phyloP scores from a whole-genome alignment of 768 basidiomycete genomes.

The Collybiopsis luxurians region DNA sequence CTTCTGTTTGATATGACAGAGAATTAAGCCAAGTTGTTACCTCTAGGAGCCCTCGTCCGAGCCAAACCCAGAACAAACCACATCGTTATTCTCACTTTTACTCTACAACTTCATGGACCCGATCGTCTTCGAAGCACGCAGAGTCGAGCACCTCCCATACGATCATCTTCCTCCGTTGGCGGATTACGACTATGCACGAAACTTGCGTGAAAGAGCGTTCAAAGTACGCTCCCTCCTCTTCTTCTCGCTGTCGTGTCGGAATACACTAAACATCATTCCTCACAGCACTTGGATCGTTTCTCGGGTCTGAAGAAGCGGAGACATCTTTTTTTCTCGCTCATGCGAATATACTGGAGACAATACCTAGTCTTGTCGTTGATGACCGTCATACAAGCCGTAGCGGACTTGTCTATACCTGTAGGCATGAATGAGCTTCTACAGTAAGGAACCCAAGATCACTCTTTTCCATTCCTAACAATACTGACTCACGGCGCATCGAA shows the following conservation, averaged over 20 bases:
- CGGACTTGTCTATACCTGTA: background rate
- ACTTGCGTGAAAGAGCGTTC: constrained; percentile 3
- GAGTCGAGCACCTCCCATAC: constrained; percentile 15
- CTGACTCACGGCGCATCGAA: constrained; percentile 13
- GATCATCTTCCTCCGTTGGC: constrained; percentile 30
- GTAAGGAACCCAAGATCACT: too few relatives aligned
- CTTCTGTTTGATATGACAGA: background rate
- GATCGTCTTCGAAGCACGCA: constrained; percentile 14
- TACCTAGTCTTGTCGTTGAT: background rate
- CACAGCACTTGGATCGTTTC: constrained; percentile 1
- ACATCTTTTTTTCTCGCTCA: constrained; percentile 1
- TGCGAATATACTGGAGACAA: constrained; percentile 1
- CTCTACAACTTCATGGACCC: constrained; percentile 33
- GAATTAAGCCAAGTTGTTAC: background rate
- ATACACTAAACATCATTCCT: background rate
- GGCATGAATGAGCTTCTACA: constrained; percentile 9
- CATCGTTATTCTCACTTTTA: constrained; percentile 28
- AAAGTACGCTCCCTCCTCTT: background rate
- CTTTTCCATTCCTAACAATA: background rate
- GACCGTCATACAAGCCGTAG: background rate
- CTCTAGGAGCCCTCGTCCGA: constrained; percentile 1
- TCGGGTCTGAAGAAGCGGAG: background rate
- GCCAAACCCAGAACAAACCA: constrained; percentile 32
- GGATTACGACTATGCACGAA: constrained; percentile 19
- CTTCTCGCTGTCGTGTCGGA: background rate